Evolutionary conservation across 768 basidiomycete genomes (phyloP), one percentile per base, ranked within the genome.

Genomic region (Roridomyces roridus): DNA sequence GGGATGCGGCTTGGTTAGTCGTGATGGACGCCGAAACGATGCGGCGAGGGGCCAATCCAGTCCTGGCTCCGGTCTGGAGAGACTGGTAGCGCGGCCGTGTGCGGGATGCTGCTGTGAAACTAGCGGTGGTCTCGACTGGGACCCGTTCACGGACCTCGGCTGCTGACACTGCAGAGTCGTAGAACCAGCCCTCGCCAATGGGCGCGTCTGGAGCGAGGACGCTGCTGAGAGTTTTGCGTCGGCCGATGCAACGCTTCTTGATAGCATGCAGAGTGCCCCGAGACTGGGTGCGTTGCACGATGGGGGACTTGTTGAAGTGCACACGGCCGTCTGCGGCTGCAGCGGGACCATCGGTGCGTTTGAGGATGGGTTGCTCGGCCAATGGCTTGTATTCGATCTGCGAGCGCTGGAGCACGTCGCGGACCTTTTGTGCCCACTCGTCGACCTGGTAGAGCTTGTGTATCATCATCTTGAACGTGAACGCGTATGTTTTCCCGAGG

Each of bases 401-500:
- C 39, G 85, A 86, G 51, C 68, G 72, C 65, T 82, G 78, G 66
- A 87, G 64, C 20, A 80, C 76, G 21, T 77, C 77, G 66, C 79
- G 81, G 48, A 86, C 80, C 67, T 81, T 84, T 60, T 74, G 73
- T 1, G 72, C 76, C 84, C 85, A 88, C 50, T 86, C 85, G 20
- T 83, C 82, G 49, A 81, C 69, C 50, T 80, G 75, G 68, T 88
- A 88, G 11, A 88, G 74, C 67, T 85, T 83, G 72, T 88, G 84
- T 53, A 87, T 68, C 85, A 86, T 88, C 64, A 84, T 75, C 63
- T 81, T 83, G 76, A 88, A 88, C 29, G 83, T 87, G 71, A 88
- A 88, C 17, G 77, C 76, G 62, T 81, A 84, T 46, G 73, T 70
- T 59, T 70, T 75, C n/a, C 66, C 72, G 6, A 80, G 66, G 5